Conservation (phyloP, 2,329 filamentous ascomycete genomes). For the Fusarium begoniae region DNA sequence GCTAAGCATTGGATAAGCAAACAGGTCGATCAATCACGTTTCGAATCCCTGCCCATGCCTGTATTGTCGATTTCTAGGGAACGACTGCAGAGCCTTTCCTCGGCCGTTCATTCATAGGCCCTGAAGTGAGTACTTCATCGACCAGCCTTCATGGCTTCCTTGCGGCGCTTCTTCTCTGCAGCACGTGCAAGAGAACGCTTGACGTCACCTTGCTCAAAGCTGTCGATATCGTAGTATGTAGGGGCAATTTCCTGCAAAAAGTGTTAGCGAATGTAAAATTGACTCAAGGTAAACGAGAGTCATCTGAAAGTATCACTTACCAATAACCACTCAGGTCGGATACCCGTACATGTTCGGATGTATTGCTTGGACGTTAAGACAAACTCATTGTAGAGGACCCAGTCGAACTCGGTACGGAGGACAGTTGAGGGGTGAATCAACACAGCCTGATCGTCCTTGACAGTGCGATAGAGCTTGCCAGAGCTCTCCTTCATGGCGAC, state of each 20-base stretch:
- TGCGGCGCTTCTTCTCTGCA: conserved; percentile 68
- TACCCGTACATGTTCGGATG: conserved; percentile 89
- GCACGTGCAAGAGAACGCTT: conserved; percentile 71
- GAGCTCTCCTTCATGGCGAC: conserved; percentile 91
- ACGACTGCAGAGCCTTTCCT: background rate
- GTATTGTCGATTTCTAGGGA: background rate
- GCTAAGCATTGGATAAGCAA: conserved; percentile 24
- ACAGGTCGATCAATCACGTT: conserved; percentile 18
- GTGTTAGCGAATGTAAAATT: conserved; percentile 20
- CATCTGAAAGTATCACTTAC: conserved; percentile 60
- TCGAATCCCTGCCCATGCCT: conserved; percentile 4
- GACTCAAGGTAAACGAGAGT: background rate
- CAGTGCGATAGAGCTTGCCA: conserved; percentile 91
- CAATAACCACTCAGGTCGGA: conserved; percentile 93
- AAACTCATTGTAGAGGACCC: conserved; percentile 98
- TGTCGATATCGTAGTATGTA: conserved; percentile 86
- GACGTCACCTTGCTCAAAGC: conserved; percentile 87
- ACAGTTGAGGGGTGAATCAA: conserved; percentile 94
- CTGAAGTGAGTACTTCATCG: conserved; percentile 45
- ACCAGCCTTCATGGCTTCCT: conserved; percentile 64
- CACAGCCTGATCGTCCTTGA: conserved; percentile 96
- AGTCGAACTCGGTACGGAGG: conserved; percentile 87
- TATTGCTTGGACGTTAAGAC: conserved; percentile 98
- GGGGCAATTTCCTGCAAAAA: conserved; percentile 83
- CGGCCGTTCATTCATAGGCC: conserved; percentile 3